These are phyloP conservation scores for Metschnikowia gruessii DNA, from an alignment of 805 yeast genomes.

Conservation along the genomic window DNA sequence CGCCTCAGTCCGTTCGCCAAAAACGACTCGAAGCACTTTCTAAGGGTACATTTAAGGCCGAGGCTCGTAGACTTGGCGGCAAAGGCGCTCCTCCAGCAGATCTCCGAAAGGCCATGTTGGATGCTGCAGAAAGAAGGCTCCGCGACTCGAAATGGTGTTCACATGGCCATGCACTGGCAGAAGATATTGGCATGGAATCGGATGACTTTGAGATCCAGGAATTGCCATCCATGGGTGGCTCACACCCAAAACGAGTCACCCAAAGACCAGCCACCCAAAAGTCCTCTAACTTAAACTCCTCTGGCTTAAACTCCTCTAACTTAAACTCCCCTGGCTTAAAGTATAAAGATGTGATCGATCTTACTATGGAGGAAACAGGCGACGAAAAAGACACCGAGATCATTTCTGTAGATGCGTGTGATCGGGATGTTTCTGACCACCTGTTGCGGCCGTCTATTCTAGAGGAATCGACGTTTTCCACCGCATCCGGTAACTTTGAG, in stretches of 20 bases:
- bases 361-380: constrained; percentile 14
- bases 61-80: constrained; percentile 32
- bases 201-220: constrained; percentile 47
- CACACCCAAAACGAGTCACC: too few relatives aligned
- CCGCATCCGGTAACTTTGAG: constrained; percentile 2
- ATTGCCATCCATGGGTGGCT: too few relatives aligned
- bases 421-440: background rate
- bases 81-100: constrained; percentile 13
- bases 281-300: too few relatives aligned
- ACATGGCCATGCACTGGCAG: constrained; percentile 1
- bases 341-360: constrained; percentile 16
- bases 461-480: constrained; percentile 4
- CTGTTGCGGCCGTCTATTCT: constrained; percentile 7
- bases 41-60: constrained; percentile 41
- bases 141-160: constrained; percentile 52
- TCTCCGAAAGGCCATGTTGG: constrained; percentile 46
- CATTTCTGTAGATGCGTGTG: constrained; percentile 15
- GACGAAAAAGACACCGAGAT: constrained; percentile 18
- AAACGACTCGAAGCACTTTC: constrained; percentile 42
- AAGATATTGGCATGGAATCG: constrained; percentile 15
- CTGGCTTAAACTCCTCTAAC: too few relatives aligned
- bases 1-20: constrained; percentile 23
- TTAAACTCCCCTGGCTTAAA: too few relatives aligned
- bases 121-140: constrained; percentile 62
- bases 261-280: background rate